Conservation (phyloP, 495 filamentous ascomycete genomes). For the Xylaria telfairii region DNA sequence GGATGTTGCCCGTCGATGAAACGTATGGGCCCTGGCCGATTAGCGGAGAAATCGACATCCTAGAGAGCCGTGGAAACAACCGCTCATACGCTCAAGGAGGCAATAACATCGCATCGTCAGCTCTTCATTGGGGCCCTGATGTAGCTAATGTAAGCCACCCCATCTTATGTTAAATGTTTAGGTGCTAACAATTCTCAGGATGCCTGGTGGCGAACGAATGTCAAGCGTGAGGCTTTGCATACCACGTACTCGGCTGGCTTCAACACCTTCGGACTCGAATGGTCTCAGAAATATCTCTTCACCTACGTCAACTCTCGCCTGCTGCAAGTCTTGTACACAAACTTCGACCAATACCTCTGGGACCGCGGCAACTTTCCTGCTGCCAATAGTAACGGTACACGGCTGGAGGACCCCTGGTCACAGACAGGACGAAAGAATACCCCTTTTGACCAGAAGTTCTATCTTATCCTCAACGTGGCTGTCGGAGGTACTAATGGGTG, state of each 20-base stretch:
- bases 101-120: slow-evolving; percentile 81
- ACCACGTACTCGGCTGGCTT: slow-evolving; percentile 70
- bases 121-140: slow-evolving; percentile 81
- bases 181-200: slow-evolving; percentile 49
- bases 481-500: slow-evolving; percentile 86
- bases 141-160: slow-evolving; percentile 38
- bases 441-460: slow-evolving; percentile 84
- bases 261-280: slow-evolving; percentile 83
- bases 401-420: slow-evolving; percentile 70
- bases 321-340: slow-evolving; percentile 78
- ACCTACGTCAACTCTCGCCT: slow-evolving; percentile 83
- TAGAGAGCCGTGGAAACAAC: slow-evolving; percentile 81
- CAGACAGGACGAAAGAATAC: slow-evolving; percentile 66
- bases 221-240: slow-evolving; percentile 76
- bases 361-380: slow-evolving; percentile 74
- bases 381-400: slow-evolving; percentile 71
- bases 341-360: slow-evolving; percentile 77
- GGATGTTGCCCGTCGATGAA: slow-evolving; percentile 80
- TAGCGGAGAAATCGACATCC: slow-evolving; percentile 87
- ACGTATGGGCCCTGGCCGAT: slow-evolving; percentile 79
- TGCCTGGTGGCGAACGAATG: slow-evolving; percentile 79
- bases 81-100: slow-evolving; percentile 75
- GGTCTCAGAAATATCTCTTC: slow-evolving; percentile 87
- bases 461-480: slow-evolving; percentile 80
- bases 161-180: background rate